Evolutionary conservation across 1,139 yeast species (phyloP).

Genomic region (Lodderomyces parapsilosis): DNA sequence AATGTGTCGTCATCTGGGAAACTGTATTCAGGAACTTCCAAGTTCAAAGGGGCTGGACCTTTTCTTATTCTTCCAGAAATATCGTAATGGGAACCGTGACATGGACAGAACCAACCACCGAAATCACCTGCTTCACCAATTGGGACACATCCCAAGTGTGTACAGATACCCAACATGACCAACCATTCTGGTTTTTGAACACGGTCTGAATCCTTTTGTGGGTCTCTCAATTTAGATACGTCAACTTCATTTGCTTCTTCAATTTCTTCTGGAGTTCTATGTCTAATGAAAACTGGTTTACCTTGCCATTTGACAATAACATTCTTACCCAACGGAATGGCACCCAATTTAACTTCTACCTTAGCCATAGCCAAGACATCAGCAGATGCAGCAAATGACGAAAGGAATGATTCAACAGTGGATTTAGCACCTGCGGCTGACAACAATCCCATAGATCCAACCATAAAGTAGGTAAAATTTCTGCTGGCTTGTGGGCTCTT

Average conservation of each 20-base stretch:
- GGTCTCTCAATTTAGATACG: slow-evolving; percentile 80
- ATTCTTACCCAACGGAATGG: slow-evolving; percentile 97
- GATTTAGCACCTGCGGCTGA: slow-evolving; percentile 98
- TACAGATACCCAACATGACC: slow-evolving; percentile 98
- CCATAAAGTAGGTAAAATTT: slow-evolving; percentile 94
- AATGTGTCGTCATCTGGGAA: slow-evolving; percentile 77
- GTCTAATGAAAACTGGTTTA: slow-evolving; percentile 99
- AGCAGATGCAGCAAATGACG: slow-evolving; percentile 96
- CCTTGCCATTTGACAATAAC: slow-evolving; percentile 99
- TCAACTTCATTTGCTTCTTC: slow-evolving; percentile 90
- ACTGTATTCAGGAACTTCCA: slow-evolving; percentile 92
- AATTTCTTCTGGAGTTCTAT: slow-evolving; percentile 91
- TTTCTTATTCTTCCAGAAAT: slow-evolving; percentile 99
- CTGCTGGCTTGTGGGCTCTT: slow-evolving; percentile 71
- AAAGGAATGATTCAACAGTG: slow-evolving; percentile 92
- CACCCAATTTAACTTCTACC: slow-evolving; percentile 92
- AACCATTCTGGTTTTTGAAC: slow-evolving; percentile 98
- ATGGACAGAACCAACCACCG: slow-evolving; percentile 99
- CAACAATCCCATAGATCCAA: slow-evolving; percentile 92
- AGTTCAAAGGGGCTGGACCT: slow-evolving; percentile 99
- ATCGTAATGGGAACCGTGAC: slow-evolving; percentile 99
- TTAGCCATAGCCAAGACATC: slow-evolving; percentile 99
- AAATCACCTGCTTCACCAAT: slow-evolving; percentile 99
- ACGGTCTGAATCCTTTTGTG: slow-evolving; percentile 90
- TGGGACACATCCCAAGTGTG: slow-evolving; percentile 99